phyloP scores from a whole-genome alignment of 768 basidiomycete species.

The Paxillus involutus region DNA sequence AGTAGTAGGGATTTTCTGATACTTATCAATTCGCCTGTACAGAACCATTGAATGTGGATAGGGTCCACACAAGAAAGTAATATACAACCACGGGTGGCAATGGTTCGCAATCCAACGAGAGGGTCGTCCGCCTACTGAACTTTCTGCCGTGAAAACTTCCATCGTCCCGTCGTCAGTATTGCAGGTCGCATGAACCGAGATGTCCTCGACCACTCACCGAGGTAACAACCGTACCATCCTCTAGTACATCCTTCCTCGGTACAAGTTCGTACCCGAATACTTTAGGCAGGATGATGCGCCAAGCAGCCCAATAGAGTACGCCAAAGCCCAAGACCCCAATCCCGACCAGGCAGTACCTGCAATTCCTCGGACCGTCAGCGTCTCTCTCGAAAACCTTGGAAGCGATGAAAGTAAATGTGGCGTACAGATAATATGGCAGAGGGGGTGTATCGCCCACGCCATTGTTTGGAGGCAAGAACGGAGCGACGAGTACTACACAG shows the following conservation, averaged over 20 bases:
- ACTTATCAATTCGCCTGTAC: too few species aligned
- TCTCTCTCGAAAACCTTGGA: background rate
- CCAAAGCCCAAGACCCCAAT: slow-evolving; percentile 48
- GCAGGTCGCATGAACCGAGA: background rate
- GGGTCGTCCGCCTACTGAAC: background rate
- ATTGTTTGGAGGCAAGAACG: slow-evolving; percentile 54
- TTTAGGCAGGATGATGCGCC: slow-evolving; percentile 50
- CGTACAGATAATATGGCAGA: slow-evolving; percentile 54
- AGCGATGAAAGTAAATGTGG: background rate
- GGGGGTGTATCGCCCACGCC: slow-evolving; percentile 60
- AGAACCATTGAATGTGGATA: too few species aligned
- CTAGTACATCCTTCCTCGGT: slow-evolving; percentile 45
- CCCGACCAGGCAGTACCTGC: slow-evolving; percentile 53
- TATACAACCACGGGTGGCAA: too few species aligned
- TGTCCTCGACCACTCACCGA: slow-evolving; percentile 36
- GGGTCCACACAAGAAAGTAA: too few species aligned
- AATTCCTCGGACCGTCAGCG: background rate
- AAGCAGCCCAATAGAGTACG: slow-evolving; percentile 53
- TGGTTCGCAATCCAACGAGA: too few species aligned
- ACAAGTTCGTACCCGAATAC: slow-evolving; percentile 49
- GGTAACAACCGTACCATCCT: slow-evolving; percentile 55
- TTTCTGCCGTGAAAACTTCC: slow-evolving; percentile 14
- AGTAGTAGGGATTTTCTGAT: too few species aligned
- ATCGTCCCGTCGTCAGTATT: background rate
- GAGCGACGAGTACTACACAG: slow-evolving; percentile 49